These are phyloP conservation scores for Garcia nutans DNA, from an alignment of 345 rosid species.

Conservation along the genomic window DNA sequence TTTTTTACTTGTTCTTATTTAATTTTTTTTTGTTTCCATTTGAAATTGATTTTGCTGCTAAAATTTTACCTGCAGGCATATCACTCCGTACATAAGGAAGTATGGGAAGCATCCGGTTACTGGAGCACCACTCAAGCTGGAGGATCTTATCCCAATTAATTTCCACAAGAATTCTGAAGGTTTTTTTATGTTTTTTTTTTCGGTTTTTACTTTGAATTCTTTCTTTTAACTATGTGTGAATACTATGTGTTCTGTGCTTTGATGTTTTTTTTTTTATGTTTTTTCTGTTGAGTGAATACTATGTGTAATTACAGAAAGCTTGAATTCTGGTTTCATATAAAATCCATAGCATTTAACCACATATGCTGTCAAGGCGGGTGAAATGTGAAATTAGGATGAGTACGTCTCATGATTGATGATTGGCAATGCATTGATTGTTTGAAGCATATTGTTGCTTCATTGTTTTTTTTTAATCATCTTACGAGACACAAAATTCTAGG, in stretches of 20 bases:
- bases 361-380: background rate
- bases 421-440: background rate
- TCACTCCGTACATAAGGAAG: constrained; percentile 79
- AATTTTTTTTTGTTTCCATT: background rate
- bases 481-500: background rate
- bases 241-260: background rate
- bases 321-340: background rate
- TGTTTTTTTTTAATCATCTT: background rate
- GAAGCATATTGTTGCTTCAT: background rate
- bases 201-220: no score
- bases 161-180: constrained; percentile 91
- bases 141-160: constrained; percentile 67
- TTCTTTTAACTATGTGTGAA: background rate
- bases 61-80: constrained; percentile 49
- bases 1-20: background rate
- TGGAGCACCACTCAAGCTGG: constrained; percentile 66
- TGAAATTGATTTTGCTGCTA: background rate
- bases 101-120: constrained; percentile 86
- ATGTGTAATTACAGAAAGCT: background rate
- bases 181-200: constrained; percentile 16
- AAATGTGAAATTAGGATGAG: background rate
- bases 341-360: background rate
- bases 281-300: no score
- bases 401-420: background rate
- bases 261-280: no score